Evolutionary conservation across 2,329 filamentous ascomycete species (phyloP).

Genomic region (Exophiala mesophila): DNA sequence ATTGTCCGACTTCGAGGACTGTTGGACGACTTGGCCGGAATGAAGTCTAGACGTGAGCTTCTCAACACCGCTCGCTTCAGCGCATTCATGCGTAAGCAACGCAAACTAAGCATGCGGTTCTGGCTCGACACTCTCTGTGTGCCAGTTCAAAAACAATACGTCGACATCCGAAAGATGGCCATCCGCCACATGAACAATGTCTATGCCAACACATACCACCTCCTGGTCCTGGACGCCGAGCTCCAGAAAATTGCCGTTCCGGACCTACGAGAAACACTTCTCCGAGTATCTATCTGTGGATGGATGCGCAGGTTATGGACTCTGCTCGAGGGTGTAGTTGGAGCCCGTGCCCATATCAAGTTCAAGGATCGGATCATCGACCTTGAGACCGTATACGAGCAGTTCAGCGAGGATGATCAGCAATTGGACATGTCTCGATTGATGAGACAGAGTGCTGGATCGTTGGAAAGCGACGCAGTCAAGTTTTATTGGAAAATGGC

Average conservation of each 20-base stretch:
- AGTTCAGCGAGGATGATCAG: not conserved
- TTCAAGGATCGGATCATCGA: not conserved
- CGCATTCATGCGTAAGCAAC: slow-evolving; percentile 1
- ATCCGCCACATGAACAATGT: slow-evolving; percentile 30
- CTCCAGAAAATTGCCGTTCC: not conserved
- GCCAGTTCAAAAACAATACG: slow-evolving; percentile 13
- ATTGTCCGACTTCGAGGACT: slow-evolving; percentile 27
- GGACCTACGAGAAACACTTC: not conserved
- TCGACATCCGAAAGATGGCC: slow-evolving; percentile 19
- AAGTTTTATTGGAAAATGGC: not conserved
- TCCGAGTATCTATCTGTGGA: not conserved
- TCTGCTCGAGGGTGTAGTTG: not conserved
- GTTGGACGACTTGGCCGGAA: slow-evolving; percentile 16
- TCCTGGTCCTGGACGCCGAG: not conserved
- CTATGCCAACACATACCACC: not conserved
- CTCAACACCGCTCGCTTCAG: not conserved
- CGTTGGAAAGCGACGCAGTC: not conserved
- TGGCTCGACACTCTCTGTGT: slow-evolving; percentile 28
- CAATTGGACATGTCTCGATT: not conserved
- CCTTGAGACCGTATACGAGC: not conserved
- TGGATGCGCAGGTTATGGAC: not conserved
- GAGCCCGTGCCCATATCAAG: not conserved
- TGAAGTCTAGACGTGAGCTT: not conserved
- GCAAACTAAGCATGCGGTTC: slow-evolving; percentile 10
- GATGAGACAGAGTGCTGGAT: not conserved